A percentile compares a stretch with the other conserved stretches of the same genome.
phyloP scores from a whole-genome alignment of 352 stramenopile genomes.

The Globisporangium nagaii region DNA sequence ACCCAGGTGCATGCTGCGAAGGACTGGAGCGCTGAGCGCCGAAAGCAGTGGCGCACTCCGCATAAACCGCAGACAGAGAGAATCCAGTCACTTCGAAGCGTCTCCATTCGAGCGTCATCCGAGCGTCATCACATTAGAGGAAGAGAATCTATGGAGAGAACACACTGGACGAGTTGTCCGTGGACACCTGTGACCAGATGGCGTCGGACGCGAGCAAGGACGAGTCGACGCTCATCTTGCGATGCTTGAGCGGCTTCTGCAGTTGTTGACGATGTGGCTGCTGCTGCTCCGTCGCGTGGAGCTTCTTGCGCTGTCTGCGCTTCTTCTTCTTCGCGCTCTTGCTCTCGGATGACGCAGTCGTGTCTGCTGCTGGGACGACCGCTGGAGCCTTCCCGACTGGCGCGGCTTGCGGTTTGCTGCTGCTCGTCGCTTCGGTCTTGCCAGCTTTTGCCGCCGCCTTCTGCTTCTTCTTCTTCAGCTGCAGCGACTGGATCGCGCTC shows the following conservation, averaged over 20 bases:
- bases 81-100: too few species aligned
- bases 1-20: too few species aligned
- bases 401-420: background rate
- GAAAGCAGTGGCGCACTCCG: too few species aligned
- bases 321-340: slow-evolving; percentile 11
- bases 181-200: slow-evolving; percentile 66
- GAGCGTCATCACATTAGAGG: too few species aligned
- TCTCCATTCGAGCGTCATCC: too few species aligned
- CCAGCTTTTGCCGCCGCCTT: too few species aligned
- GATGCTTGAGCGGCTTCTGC: slow-evolving; percentile 12
- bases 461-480: slow-evolving; percentile 13
- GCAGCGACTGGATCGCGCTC: slow-evolving; percentile 4
- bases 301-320: slow-evolving; percentile 15
- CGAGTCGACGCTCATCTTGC: slow-evolving; percentile 68
- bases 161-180: slow-evolving; percentile 28
- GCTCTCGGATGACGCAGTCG: background rate
- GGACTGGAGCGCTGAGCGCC: too few species aligned
- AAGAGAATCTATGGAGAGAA: slow-evolving; percentile 5
- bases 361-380: background rate
- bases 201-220: slow-evolving; percentile 50
- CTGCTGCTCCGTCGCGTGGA: background rate
- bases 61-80: too few species aligned
- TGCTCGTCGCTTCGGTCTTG: background rate
- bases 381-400: too few species aligned
- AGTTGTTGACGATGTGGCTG: slow-evolving; percentile 5